A percentile compares a stretch with the other conserved stretches of the same genome.
phyloP scores from a whole-genome alignment of 306 rosid species.

The Myrica gale region DNA sequence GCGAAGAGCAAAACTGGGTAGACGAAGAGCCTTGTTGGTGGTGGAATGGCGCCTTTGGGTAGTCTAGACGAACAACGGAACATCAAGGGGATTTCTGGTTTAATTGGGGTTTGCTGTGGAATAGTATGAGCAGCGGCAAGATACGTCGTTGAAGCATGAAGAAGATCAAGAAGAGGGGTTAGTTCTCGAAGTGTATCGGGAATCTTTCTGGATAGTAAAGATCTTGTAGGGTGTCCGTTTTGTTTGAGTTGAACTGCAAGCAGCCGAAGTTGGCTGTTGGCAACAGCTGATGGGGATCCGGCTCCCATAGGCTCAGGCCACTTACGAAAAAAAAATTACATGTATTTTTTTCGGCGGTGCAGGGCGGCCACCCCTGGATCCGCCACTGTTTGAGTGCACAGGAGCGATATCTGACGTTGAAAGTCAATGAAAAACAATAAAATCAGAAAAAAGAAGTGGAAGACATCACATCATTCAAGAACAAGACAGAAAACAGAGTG shows the following conservation, averaged over 20 bases:
- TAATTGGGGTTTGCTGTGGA: conserved; percentile 36
- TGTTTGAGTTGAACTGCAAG: no score
- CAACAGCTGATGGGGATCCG: no score
- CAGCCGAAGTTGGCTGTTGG: no score
- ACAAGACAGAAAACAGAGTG: conserved; percentile 12
- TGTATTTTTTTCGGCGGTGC: no score
- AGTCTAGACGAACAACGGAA: conserved; percentile 29
- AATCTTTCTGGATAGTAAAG: no score
- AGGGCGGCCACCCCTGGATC: no score
- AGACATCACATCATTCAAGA: conserved; percentile 5
- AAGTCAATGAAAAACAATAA: conserved; percentile 3
- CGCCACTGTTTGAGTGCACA: conserved; percentile 94
- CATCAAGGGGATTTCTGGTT: conserved; percentile 29
- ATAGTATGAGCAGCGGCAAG: conserved; percentile 36
- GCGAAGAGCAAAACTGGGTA: conserved; percentile 58
- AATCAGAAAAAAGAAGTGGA: not conserved
- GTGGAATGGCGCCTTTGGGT: conserved; percentile 35
- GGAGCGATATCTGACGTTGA: conserved; percentile 53
- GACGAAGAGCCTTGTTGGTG: conserved; percentile 42
- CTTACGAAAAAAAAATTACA: no score
- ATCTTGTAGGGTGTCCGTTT: no score
- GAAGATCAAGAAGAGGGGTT: conserved; percentile 35
- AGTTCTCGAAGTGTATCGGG: no score
- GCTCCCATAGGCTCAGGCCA: no score
- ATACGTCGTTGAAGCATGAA: conserved; percentile 32